Percentiles rank a stretch among this genome's conserved stretches.
These are phyloP conservation scores for Phytophthora pseudosyringae DNA, from an alignment of 352 stramenopile genomes.

Conservation along the genomic window DNA sequence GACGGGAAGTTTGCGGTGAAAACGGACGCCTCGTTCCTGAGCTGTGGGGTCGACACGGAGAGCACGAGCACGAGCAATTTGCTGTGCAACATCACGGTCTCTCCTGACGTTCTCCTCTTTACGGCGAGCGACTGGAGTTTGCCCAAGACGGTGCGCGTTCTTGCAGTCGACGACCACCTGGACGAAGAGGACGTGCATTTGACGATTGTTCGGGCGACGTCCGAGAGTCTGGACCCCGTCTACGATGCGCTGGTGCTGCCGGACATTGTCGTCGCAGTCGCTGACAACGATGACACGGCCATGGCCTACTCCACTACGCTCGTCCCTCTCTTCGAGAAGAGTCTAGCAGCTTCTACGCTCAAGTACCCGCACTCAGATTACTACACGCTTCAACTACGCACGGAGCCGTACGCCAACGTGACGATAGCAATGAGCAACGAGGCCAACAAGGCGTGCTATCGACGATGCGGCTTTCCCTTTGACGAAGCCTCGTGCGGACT, in stretches of 20 bases:
- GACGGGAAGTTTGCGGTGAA: conserved; percentile 15
- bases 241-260: conserved; percentile 66
- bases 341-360: conserved; percentile 2
- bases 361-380: conserved; percentile 32
- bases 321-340: conserved; percentile 50
- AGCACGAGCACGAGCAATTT: conserved; percentile 24
- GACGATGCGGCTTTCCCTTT: conserved; percentile 71
- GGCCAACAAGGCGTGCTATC: conserved; percentile 64
- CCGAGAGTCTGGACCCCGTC: conserved; percentile 54
- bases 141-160: conserved; percentile 70
- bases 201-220: conserved; percentile 54
- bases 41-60: conserved; percentile 29
- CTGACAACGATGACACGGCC: conserved; percentile 67
- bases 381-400: conserved; percentile 60
- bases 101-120: conserved; percentile 56
- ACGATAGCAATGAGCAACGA: conserved; percentile 85
- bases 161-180: conserved; percentile 71
- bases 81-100: conserved; percentile 76
- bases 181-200: conserved; percentile 74
- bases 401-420: conserved; percentile 74
- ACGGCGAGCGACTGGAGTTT: conserved; percentile 59
- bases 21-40: conserved; percentile 16
- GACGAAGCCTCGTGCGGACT: conserved; percentile 58
- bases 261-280: conserved; percentile 68
- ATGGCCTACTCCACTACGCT: conserved; percentile 57